phyloP scores from a whole-genome alignment of 805 yeast genomes.

The Ogataea sp. region DNA sequence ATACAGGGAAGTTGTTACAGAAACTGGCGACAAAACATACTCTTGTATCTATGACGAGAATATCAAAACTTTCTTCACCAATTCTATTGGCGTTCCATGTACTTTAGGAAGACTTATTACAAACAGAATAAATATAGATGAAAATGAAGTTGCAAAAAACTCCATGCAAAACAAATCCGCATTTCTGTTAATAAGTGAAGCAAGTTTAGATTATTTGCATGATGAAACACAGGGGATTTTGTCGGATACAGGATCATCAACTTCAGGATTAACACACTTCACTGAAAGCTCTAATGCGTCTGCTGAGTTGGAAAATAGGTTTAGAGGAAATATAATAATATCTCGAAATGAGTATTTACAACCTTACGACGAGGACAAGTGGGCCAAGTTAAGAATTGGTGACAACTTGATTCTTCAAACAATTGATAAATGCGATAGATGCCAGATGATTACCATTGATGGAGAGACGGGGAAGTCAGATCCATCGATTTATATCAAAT shows the following conservation, averaged over 20 bases:
- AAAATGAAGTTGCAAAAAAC: neutral
- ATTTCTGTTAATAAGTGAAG: constrained; percentile 25
- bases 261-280: neutral
- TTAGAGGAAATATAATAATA: constrained; percentile 33
- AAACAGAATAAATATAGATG: neutral
- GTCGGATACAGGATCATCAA: constrained; percentile 7
- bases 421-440: constrained; percentile 29
- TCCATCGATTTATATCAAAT: constrained; percentile 23
- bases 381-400: constrained; percentile 19
- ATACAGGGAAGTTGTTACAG: neutral
- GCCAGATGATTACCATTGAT: constrained; percentile 37
- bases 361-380: constrained; percentile 31
- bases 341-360: constrained; percentile 8
- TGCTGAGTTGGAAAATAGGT: constrained; percentile 9
- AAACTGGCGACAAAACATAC: constrained; percentile 2
- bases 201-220: constrained; percentile 1
- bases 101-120: constrained; percentile 20
- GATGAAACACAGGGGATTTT: neutral
- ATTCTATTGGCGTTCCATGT: constrained; percentile 25
- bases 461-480: constrained; percentile 26
- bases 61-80: constrained; percentile 22
- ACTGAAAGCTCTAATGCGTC: neutral
- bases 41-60: constrained; percentile 9
- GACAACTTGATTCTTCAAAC: constrained; percentile 8
- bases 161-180: constrained; percentile 29